phyloP scores from a whole-genome alignment of 306 rosid genomes.

The Canavalia ensiformis region DNA sequence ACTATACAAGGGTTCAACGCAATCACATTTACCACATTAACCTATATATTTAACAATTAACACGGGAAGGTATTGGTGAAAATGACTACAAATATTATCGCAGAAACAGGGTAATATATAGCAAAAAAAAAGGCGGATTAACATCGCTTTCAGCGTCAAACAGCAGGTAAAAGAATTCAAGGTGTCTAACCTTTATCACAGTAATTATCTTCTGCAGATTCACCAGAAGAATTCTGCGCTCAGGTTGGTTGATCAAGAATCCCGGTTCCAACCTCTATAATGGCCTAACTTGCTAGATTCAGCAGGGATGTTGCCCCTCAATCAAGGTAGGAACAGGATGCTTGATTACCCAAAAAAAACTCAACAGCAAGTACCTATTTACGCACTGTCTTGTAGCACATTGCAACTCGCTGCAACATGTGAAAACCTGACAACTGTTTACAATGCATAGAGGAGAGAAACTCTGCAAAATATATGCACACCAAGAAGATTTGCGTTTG shows the following conservation, averaged over 20 bases:
- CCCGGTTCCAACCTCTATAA: constrained; percentile 50
- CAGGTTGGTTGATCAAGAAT: constrained; percentile 47
- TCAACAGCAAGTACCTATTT: constrained; percentile 31
- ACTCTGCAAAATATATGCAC: constrained; percentile 42
- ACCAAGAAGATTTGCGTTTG: constrained; percentile 39
- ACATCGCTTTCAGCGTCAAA: constrained; percentile 51
- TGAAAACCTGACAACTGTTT: constrained; percentile 42
- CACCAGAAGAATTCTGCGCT: constrained; percentile 48
- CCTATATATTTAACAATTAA: constrained; percentile 48
- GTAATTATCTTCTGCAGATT: constrained; percentile 50
- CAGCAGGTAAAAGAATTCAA: constrained; percentile 46
- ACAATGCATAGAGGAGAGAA: constrained; percentile 38
- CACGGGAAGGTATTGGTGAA: constrained; percentile 38
- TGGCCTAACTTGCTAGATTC: constrained; percentile 44
- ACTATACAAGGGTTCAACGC: constrained; percentile 36
- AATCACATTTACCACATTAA: constrained; percentile 40
- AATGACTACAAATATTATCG: constrained; percentile 36
- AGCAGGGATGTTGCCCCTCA: constrained; percentile 34
- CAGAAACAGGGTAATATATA: constrained; percentile 26
- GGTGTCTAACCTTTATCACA: constrained; percentile 51
- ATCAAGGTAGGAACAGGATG: constrained; percentile 50
- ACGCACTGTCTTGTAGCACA: constrained; percentile 43
- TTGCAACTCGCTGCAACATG: constrained; percentile 42
- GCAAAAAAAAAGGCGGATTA: constrained; percentile 36
- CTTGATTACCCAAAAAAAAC: constrained; percentile 50